Base-by-base conservation (phyloP, 2,329 filamentous ascomycete genomes). In the Fusarium sp. region DNA sequence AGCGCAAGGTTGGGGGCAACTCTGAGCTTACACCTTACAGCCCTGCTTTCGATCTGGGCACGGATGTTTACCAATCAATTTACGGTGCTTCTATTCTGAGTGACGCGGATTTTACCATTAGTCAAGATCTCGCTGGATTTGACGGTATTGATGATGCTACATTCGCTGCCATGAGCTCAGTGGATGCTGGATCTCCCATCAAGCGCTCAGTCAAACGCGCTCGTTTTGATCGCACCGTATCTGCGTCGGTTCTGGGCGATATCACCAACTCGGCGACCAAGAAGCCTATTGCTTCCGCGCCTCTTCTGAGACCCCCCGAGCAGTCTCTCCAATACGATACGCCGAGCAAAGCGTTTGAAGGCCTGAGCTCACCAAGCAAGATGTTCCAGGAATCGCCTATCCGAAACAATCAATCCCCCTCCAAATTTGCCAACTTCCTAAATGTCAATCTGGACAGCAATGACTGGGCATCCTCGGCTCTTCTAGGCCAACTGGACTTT, bases 21-120 rank as follows among this genome's bases (percentile, higher is more conserved):
- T 82, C 85, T 18, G 87, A 89, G 30, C 80, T 83, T 11, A 63
- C 73, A 29, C 87, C 87, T 6, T 91, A 89, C 86, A 92, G 90
- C 71, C 89, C 90, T 6, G 87, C 88, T n/a, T 90, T 92, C 77
- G 84, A 87, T 52, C 81, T 92, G 5, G 90, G 92, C 52, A 88
- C 91, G 25, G 77, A 81, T 5, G 74, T 85, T 20, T 88, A 86
- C 57, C 78, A 77, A 70, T 82, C 86, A 66, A 79, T 86, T 60
- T 84, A 45, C n/a, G 63, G 63, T 18, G 55, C 87, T 61, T 85
- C 87, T 63, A 79, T 81, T 46, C 77, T 79, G 60, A 85, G 85
- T 47, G 83, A 85, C 38, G 82, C 77, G 53, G 86, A 87, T 22
- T 91, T 91, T 73, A 89, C 92, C 75, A 88, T 92, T 52, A 92